Conservation (phyloP, 2,329 filamentous ascomycete genomes). For the Ambrosiella beaveri region DNA sequence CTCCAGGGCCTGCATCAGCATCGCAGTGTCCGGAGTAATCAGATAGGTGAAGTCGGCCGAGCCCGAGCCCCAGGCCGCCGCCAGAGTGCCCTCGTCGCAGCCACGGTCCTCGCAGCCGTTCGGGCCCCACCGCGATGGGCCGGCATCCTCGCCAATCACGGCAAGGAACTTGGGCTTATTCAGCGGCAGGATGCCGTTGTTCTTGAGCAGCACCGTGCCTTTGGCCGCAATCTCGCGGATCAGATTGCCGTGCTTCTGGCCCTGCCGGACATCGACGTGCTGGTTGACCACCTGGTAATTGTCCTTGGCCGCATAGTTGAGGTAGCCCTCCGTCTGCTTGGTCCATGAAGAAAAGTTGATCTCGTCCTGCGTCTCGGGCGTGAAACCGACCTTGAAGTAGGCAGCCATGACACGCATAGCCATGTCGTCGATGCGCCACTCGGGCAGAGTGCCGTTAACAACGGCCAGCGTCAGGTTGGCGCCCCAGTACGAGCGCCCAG, state of each 20-base stretch:
- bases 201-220: conserved; percentile 82
- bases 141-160: conserved; percentile 71
- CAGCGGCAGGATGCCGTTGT: conserved; percentile 59
- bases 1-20: conserved; percentile 43
- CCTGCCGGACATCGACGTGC: conserved; percentile 64
- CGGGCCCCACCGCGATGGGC: conserved; percentile 53
- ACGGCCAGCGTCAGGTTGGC: conserved; percentile 75
- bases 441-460: conserved; percentile 73
- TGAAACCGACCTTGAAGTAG: conserved; percentile 48
- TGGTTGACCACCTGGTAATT: conserved; percentile 55
- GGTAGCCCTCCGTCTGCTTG: conserved; percentile 51
- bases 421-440: conserved; percentile 84
- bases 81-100: conserved; percentile 43
- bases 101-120: conserved; percentile 61
- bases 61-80: conserved; percentile 67
- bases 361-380: conserved; percentile 27
- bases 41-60: conserved; percentile 60
- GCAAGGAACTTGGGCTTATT: conserved; percentile 58
- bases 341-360: conserved; percentile 89
- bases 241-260: conserved; percentile 47
- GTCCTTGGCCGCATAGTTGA: conserved; percentile 44
- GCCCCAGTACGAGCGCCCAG: conserved; percentile 61
- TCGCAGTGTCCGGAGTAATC: conserved; percentile 53
- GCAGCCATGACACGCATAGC: conserved; percentile 63
- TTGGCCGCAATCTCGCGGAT: conserved; percentile 68